A percentile compares a stretch with the other conserved stretches of the same genome.
These are phyloP conservation scores for Aspergillus sp. DNA, from an alignment of 2,329 filamentous ascomycete species.

Conservation along the genomic window DNA sequence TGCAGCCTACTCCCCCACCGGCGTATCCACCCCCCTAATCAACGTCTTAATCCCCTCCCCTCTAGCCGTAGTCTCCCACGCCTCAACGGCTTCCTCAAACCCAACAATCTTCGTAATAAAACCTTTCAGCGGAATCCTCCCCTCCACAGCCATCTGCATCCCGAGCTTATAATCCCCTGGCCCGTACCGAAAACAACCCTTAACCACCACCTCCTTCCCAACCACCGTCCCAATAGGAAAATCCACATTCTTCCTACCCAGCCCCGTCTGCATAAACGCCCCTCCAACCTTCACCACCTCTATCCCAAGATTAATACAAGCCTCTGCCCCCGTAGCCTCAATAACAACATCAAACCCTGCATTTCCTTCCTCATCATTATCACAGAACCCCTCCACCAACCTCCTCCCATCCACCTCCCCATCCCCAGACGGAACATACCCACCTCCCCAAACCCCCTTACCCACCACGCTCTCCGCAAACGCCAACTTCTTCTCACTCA, in stretches of 20 bases:
- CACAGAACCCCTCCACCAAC: background rate
- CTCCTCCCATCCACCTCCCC: background rate
- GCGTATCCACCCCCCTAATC: slow-evolving; percentile 11
- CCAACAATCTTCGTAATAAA: slow-evolving; percentile 34
- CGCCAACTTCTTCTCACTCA: background rate
- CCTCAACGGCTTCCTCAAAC: slow-evolving; percentile 34
- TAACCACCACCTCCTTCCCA: slow-evolving; percentile 38
- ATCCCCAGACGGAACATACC: background rate
- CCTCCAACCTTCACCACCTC: slow-evolving; percentile 37
- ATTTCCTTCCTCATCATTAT: slow-evolving; percentile 15
- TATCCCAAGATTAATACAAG: slow-evolving; percentile 49
- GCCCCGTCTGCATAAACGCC: slow-evolving; percentile 37
- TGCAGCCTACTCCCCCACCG: too few species aligned
- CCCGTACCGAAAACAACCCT: slow-evolving; percentile 38
- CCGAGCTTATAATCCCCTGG: slow-evolving; percentile 39
- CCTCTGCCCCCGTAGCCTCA: slow-evolving; percentile 47
- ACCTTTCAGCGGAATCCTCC: slow-evolving; percentile 27
- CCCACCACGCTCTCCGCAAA: background rate
- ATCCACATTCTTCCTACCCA: slow-evolving; percentile 41
- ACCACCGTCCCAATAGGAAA: slow-evolving; percentile 41
- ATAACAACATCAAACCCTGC: slow-evolving; percentile 44
- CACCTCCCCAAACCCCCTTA: background rate
- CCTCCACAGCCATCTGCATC: slow-evolving; percentile 38
- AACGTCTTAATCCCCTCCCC: slow-evolving; percentile 20
- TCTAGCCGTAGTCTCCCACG: slow-evolving; percentile 30